Evolutionary conservation across 1,284 basidiomycete species (phyloP).

Genomic region (Rhodotorula sp.): DNA sequence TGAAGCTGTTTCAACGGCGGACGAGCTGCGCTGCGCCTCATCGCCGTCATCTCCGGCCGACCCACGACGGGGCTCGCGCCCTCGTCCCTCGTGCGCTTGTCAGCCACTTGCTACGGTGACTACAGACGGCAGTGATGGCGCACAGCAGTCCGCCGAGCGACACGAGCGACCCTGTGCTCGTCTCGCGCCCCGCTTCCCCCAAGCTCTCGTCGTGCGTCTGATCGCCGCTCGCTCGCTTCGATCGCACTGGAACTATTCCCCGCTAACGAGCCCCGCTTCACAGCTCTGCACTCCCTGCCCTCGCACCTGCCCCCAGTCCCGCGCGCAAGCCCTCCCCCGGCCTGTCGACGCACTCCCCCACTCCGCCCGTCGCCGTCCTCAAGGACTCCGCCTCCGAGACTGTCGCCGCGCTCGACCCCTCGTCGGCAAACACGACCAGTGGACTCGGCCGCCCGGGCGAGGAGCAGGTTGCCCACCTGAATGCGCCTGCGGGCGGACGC

Average conservation of each 20-base stretch:
- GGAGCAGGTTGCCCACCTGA: constrained; percentile 12
- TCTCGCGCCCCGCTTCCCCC: constrained; percentile 19
- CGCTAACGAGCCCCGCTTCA: neutral
- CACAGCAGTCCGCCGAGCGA: constrained; percentile 3
- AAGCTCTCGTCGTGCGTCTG: neutral
- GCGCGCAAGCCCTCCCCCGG: neutral
- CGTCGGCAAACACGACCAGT: neutral
- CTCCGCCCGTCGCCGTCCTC: neutral
- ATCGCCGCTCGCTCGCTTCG: neutral
- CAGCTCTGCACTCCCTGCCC: neutral
- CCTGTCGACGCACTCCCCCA: constrained; percentile 5
- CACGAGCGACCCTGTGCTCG: constrained; percentile 19
- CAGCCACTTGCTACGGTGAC: neutral
- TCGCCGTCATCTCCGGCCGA: neutral
- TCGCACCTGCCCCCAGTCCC: neutral
- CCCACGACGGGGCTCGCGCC: no score
- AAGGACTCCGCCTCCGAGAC: constrained; percentile 10
- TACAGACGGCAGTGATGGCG: neutral
- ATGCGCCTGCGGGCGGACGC: neutral
- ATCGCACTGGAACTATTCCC: neutral
- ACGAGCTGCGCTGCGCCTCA: no score
- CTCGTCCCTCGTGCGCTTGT: no score
- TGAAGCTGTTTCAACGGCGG: no score
- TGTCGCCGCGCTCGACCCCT: constrained; percentile 9
- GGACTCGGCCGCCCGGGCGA: constrained; percentile 8